Conservation (phyloP, 108 stramenopile genomes). For the Pseudonitzschia delicatissima region DNA sequence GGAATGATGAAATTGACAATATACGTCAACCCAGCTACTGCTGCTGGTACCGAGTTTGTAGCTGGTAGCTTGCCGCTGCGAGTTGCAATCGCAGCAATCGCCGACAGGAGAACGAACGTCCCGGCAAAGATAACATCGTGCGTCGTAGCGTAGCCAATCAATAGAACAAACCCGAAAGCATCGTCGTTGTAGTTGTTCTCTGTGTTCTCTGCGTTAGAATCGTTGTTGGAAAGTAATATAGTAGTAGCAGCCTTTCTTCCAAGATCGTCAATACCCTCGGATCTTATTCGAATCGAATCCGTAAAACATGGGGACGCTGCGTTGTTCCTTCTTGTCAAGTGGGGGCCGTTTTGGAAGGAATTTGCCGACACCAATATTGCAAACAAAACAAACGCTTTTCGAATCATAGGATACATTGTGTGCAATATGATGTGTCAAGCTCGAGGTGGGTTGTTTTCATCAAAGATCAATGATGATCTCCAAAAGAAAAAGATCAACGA, state of each 20-base stretch:
- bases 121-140: conserved; percentile 40
- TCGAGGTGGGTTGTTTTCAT: too few species aligned
- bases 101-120: conserved; percentile 41
- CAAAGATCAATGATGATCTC: too few species aligned
- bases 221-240: not conserved
- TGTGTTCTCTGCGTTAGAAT: not conserved
- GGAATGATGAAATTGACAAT: conserved; percentile 6
- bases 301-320: too few species aligned
- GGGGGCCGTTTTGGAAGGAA: not conserved
- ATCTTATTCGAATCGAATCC: too few species aligned
- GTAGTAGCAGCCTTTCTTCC: too few species aligned
- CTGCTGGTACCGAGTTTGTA: conserved; percentile 15
- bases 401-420: too few species aligned
- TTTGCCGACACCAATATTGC: not conserved
- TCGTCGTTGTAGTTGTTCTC: conserved; percentile 52
- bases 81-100: conserved; percentile 36
- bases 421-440: too few species aligned
- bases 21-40: conserved; percentile 17
- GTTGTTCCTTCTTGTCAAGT: not conserved
- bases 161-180: conserved; percentile 57
- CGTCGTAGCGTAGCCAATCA: conserved; percentile 31
- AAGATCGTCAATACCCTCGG: too few species aligned
- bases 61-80: conserved; percentile 10
- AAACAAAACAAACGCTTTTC: not conserved
- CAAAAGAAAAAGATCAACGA: too few species aligned